phyloP scores from a whole-genome alignment of 2,329 filamentous ascomycete species.

The Hymenoscyphus fraxineus region DNA sequence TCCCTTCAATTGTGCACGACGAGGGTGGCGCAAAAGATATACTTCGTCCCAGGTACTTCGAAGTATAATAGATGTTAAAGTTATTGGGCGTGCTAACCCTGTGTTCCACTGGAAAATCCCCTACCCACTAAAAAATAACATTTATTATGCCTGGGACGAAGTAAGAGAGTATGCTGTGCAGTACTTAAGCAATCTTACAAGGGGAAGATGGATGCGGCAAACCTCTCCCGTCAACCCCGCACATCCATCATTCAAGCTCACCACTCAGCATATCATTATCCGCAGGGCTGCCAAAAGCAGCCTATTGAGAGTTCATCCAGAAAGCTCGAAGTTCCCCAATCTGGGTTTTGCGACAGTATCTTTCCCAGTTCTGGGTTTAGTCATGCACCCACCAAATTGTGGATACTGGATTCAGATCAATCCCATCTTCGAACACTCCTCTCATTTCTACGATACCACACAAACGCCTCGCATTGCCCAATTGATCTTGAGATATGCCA shows the following conservation, averaged over 20 bases:
- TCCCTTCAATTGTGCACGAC: too few relatives aligned
- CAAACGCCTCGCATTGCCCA: background rate
- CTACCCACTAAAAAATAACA: too few relatives aligned
- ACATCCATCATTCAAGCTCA: background rate
- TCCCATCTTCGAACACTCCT: too few relatives aligned
- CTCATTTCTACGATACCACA: background rate
- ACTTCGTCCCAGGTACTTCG: too few relatives aligned
- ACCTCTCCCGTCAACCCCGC: background rate
- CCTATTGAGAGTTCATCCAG: background rate
- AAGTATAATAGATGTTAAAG: too few relatives aligned
- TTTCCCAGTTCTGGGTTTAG: background rate
- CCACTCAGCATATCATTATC: background rate
- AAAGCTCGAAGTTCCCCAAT: too few relatives aligned
- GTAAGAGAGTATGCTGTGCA: too few relatives aligned
- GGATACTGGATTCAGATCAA: background rate
- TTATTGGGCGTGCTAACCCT: too few relatives aligned
- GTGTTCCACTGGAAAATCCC: too few relatives aligned
- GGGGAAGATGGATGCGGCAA: background rate
- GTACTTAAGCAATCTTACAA: too few relatives aligned
- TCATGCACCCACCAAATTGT: background rate
- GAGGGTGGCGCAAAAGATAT: too few relatives aligned
- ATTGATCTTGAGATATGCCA: slow-evolving; percentile 3
- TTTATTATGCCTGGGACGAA: too few relatives aligned
- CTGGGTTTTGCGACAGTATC: background rate
- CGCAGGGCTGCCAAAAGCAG: background rate